These are phyloP conservation scores for Solanum dulcamara DNA, from an alignment of 257 asterid genomes.

Conservation along the genomic window DNA sequence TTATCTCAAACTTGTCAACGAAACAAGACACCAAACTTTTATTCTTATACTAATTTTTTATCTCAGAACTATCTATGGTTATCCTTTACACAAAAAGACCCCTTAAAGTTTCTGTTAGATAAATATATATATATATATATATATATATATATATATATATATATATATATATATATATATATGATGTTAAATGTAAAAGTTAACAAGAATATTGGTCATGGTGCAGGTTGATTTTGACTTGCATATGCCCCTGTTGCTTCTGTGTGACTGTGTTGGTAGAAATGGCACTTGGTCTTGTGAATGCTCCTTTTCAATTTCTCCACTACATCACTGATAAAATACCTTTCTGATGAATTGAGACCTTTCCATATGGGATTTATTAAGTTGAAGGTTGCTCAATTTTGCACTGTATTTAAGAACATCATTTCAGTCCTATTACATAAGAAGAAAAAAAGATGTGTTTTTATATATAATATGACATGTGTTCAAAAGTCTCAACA, in stretches of 20 bases:
- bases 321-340: conserved; percentile 51
- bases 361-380: not conserved
- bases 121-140: no score
- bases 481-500: not conserved
- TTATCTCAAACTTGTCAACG: no score
- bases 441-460: not conserved
- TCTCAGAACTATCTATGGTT: no score
- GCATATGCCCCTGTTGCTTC: conserved; percentile 11
- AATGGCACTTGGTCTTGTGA: conserved; percentile 1
- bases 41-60: no score
- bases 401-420: not conserved
- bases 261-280: conserved; percentile 7
- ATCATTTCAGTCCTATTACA: not conserved
- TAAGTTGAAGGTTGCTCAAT: not conserved
- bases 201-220: not conserved
- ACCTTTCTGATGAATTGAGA: conserved; percentile 18
- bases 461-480: not conserved
- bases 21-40: no score
- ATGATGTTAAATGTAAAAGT: not conserved
- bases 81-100: no score
- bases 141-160: no score
- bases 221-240: conserved; percentile 9
- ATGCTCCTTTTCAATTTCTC: conserved; percentile 46
- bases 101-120: no score
- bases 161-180: no score